phyloP scores from a whole-genome alignment of 352 stramenopile genomes.

The Phytophthora tubulina region DNA sequence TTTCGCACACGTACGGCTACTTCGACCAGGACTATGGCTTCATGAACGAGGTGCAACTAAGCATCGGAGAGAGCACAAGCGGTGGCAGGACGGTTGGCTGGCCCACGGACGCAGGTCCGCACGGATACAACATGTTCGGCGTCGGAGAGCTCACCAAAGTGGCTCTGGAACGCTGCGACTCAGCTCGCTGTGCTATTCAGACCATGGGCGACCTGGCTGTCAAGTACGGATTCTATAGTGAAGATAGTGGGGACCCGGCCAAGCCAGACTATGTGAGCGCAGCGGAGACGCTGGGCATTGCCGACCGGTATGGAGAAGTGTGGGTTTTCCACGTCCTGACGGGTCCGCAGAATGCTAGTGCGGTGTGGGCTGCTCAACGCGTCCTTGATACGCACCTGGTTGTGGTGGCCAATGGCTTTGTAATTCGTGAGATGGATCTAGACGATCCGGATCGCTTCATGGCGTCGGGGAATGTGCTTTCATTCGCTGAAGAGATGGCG shows the following conservation, averaged over 20 bases:
- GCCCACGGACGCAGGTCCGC: constrained; percentile 55
- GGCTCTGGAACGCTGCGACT: constrained; percentile 91
- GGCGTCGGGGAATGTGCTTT: constrained; percentile 89
- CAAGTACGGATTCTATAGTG: constrained; percentile 95
- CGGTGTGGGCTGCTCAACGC: constrained; percentile 95
- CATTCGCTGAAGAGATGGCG: constrained; percentile 87
- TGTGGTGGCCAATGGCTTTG: constrained; percentile 94
- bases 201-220: constrained; percentile 95
- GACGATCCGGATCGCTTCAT: constrained; percentile 86
- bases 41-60: constrained; percentile 96
- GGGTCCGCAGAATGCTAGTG: constrained; percentile 87
- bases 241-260: constrained; percentile 77
- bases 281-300: constrained; percentile 90
- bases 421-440: constrained; percentile 92
- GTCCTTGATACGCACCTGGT: constrained; percentile 92
- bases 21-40: constrained; percentile 95
- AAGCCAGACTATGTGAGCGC: constrained; percentile 69
- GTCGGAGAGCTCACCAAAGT: constrained; percentile 93
- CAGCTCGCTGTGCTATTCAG: constrained; percentile 82
- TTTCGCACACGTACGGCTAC: constrained; percentile 93
- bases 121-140: constrained; percentile 92
- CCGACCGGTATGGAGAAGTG: constrained; percentile 89
- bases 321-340: constrained; percentile 97
- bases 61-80: constrained; percentile 95
- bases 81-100: constrained; percentile 82